Base-by-base conservation (phyloP, 768 basidiomycete genomes). In the Lactarius indigo region DNA sequence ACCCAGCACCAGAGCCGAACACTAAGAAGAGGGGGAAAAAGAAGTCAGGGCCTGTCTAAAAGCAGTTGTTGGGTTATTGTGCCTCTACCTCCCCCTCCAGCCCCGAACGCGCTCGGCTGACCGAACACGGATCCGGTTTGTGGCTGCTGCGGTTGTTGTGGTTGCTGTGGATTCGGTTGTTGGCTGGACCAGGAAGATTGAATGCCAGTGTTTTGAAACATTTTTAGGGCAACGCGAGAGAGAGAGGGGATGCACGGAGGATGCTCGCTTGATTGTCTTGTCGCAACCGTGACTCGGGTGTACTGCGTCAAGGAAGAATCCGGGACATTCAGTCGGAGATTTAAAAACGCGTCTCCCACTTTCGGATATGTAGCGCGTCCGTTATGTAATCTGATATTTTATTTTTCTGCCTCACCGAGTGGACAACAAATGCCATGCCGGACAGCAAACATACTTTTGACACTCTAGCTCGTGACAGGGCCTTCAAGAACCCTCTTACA, bases 381-480 rank as follows among this genome's bases (percentile, higher is more conserved):
- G 44, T 67, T 64, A 64, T 41, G 58, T 67, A 63, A 67, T 20
- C 20, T 0, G 2, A 50, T 23, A 12, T 50, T 13, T 12, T 23
- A 47, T 23, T 63, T 42, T 59, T 55, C 55, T 47, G 47, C 13
- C 47, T 23, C 47, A 23, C 23, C 12, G 4, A 18, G 39, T 17
- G 2, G 37, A 39, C 37, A 39, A 39, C 39, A 44, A 44, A 89
- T 89, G 87, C 83, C 84, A 89, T 89, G 87, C 83, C 84, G 39
- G 84, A 85, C 73, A 73, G 72, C 72, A 50, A 71, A 57, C 71
- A 75, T 64, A 91, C 90, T 0, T 98, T 96, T 75, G 84, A 88
- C 74, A 96, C 95, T 5, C 83, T 96, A 59, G 81, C 81, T 33
- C 84, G 96, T 63, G 94, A 97, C 79, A 79, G 85, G 8, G 76